These are phyloP conservation scores for Phyllosticta citrichinensis DNA, from an alignment of 2,329 filamentous ascomycete genomes.

Conservation along the genomic window DNA sequence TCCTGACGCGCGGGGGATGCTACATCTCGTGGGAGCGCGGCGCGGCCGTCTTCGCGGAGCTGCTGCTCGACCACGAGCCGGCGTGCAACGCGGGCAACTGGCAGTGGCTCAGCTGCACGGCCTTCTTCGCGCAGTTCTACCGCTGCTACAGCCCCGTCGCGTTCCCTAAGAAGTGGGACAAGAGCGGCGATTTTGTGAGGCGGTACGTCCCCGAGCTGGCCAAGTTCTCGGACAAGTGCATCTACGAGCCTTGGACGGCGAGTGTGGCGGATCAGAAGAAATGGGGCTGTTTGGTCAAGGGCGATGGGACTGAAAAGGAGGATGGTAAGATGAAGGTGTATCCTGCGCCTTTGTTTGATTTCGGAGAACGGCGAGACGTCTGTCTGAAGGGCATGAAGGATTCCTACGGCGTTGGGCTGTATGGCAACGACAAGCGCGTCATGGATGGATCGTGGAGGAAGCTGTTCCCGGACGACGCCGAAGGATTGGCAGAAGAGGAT, in stretches of 20 bases:
- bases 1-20: slow-evolving; percentile 68
- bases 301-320: slow-evolving; percentile 16
- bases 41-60: slow-evolving; percentile 68
- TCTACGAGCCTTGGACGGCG: slow-evolving; percentile 73
- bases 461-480: slow-evolving; percentile 37
- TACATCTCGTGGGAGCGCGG: slow-evolving; percentile 73
- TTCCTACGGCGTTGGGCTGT: slow-evolving; percentile 55
- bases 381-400: slow-evolving; percentile 62
- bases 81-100: slow-evolving; percentile 68
- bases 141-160: slow-evolving; percentile 60
- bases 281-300: slow-evolving; percentile 51
- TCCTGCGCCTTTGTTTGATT: slow-evolving; percentile 71
- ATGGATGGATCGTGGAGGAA: slow-evolving; percentile 49
- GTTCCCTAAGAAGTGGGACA: slow-evolving; percentile 69
- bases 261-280: slow-evolving; percentile 57
- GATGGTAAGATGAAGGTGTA: slow-evolving; percentile 44
- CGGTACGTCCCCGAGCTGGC: slow-evolving; percentile 58
- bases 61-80: slow-evolving; percentile 63
- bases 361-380: slow-evolving; percentile 48
- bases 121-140: slow-evolving; percentile 65
- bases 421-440: slow-evolving; percentile 53
- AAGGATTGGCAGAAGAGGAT: slow-evolving; percentile 34
- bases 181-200: slow-evolving; percentile 53
- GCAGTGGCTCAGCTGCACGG: slow-evolving; percentile 68
- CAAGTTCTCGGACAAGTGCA: slow-evolving; percentile 54